Evolutionary conservation across 2,329 filamentous ascomycete species (phyloP).

Genomic region (Alternaria incomplexa): DNA sequence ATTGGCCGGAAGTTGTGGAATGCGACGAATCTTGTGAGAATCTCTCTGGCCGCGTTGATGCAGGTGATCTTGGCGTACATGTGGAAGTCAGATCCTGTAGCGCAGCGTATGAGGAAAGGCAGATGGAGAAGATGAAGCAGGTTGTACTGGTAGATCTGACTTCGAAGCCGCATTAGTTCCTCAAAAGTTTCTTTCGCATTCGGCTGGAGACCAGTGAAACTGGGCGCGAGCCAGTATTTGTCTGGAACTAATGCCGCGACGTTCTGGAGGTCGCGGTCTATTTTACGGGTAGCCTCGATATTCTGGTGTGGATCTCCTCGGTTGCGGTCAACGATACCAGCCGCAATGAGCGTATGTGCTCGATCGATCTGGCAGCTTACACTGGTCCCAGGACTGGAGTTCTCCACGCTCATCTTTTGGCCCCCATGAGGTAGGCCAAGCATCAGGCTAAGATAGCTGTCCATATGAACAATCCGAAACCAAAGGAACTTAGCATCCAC

Average conservation of each 20-base stretch:
- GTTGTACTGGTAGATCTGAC: conserved; percentile 24
- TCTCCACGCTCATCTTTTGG: conserved; percentile 26
- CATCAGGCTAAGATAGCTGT: conserved; percentile 50
- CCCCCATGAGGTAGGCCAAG: conserved; percentile 50
- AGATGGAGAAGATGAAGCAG: conserved; percentile 24
- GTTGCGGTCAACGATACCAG: conserved; percentile 50
- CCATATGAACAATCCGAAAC: conserved; percentile 48
- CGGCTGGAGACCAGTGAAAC: not conserved
- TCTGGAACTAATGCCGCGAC: conserved; percentile 14
- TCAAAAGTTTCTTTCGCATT: conserved; percentile 10
- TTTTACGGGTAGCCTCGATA: conserved; percentile 30
- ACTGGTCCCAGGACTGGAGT: conserved; percentile 2
- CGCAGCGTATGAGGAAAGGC: conserved; percentile 21
- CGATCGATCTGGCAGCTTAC: conserved; percentile 33
- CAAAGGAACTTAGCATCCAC: conserved; percentile 43
- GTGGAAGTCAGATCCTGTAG: not conserved
- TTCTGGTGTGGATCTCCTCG: conserved; percentile 27
- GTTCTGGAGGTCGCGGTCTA: conserved; percentile 17
- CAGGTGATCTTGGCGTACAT: conserved; percentile 14
- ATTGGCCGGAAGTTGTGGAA: conserved; percentile 14
- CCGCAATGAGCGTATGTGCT: conserved; percentile 41
- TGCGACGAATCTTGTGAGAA: conserved; percentile 18
- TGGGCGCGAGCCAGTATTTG: not conserved
- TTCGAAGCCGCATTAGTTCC: conserved; percentile 12
- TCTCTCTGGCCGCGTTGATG: conserved; percentile 20